These are phyloP conservation scores for Exophiala viscosa DNA, from an alignment of 2,329 filamentous ascomycete species.

Conservation along the genomic window DNA sequence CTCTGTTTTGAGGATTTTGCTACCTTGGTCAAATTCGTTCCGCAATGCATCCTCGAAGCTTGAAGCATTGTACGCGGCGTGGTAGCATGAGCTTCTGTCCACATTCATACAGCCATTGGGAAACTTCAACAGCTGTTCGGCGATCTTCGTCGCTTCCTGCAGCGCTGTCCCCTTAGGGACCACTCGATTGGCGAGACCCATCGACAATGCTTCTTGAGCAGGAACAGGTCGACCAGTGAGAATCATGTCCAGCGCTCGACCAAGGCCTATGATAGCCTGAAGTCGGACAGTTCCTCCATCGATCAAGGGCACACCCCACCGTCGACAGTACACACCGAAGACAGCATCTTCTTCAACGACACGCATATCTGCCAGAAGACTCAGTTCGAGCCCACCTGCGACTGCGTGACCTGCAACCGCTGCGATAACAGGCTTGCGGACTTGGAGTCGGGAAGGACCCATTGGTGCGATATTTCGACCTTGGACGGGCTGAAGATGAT, in stretches of 20 bases:
- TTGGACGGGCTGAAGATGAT: slow-evolving; percentile 32
- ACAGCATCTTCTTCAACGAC: slow-evolving; percentile 52
- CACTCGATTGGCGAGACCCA: slow-evolving; percentile 53
- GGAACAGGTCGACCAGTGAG: slow-evolving; percentile 50
- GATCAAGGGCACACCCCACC: slow-evolving; percentile 52
- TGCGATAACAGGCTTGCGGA: slow-evolving; percentile 52
- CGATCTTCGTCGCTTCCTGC: slow-evolving; percentile 49
- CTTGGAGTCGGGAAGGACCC: slow-evolving; percentile 50
- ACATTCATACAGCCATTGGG: slow-evolving; percentile 52
- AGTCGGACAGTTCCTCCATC: slow-evolving; percentile 54
- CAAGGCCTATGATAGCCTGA: slow-evolving; percentile 50
- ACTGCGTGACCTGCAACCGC: slow-evolving; percentile 54
- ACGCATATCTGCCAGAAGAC: slow-evolving; percentile 52
- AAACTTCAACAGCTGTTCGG: slow-evolving; percentile 46
- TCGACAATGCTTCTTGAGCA: slow-evolving; percentile 49
- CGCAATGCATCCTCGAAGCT: slow-evolving; percentile 51
- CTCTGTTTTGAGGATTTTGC: slow-evolving; percentile 43
- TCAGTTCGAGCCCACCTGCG: slow-evolving; percentile 53
- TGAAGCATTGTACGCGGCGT: slow-evolving; percentile 47
- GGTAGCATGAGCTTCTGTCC: slow-evolving; percentile 49
- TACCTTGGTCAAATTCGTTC: slow-evolving; percentile 47
- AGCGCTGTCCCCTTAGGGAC: slow-evolving; percentile 50
- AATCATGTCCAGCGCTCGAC: slow-evolving; percentile 55
- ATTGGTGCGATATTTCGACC: slow-evolving; percentile 47
- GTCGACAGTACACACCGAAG: slow-evolving; percentile 55